Percentiles rank a stretch among this genome's conserved stretches.
Conservation (phyloP, 176 grass and related monocot species). For the Juncus effusus region DNA sequence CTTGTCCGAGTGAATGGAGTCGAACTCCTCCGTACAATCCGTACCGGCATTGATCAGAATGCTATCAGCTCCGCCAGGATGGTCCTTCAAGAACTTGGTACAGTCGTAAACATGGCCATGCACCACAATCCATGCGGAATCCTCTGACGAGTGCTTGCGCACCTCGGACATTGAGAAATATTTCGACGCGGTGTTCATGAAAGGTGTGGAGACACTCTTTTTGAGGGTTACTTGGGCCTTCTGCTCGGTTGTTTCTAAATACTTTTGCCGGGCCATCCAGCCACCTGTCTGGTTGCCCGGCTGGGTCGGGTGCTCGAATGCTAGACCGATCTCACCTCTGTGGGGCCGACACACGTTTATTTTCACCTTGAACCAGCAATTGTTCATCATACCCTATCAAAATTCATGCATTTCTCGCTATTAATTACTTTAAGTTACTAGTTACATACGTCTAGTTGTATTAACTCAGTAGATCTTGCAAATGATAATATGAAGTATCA, state of each 20-base stretch:
- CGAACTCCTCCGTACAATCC: constrained; percentile 98
- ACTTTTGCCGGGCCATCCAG: constrained; percentile 92
- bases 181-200: constrained; percentile 45
- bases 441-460: no score
- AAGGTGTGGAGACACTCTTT: constrained; percentile 67
- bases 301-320: constrained; percentile 92
- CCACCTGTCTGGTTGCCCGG: constrained; percentile 66
- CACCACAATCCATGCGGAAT: constrained; percentile 80
- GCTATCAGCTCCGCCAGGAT: constrained; percentile 85
- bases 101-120: constrained; percentile 94
- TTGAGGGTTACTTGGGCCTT: constrained; percentile 43
- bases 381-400: constrained; percentile 97
- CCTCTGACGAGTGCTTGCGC: constrained; percentile 54
- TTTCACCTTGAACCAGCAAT: constrained; percentile 97
- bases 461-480: no score
- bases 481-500: no score
- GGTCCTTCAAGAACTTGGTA: constrained; percentile 74
- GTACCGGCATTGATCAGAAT: constrained; percentile 93
- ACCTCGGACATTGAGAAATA: constrained; percentile 80
- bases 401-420: no score
- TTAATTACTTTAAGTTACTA: no score
- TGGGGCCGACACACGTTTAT: constrained; percentile 76
- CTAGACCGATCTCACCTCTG: constrained; percentile 69
- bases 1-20: constrained; percentile 91
- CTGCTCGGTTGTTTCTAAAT: constrained; percentile 66